Evolutionary conservation across 768 basidiomycete genomes (phyloP), one percentile per base, ranked within the genome.

Genomic region (Lepiota subincarnata): DNA sequence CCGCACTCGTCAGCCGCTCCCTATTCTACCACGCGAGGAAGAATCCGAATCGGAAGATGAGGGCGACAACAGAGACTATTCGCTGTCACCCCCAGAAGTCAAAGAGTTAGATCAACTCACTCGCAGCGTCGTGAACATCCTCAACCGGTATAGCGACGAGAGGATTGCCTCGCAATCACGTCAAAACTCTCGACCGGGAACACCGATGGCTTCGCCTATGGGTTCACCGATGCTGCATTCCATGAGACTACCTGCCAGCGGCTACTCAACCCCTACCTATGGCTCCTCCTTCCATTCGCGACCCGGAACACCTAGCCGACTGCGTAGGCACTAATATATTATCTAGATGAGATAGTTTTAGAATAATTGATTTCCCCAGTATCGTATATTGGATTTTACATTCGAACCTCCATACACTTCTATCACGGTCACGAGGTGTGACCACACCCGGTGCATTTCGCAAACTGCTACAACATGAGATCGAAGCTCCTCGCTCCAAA

Each of bases 91-190:
- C n/a, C 75, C 77, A 42, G 92, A 95, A 68, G 71, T 90, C 56
- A 79, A 76, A 59, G 89, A 94, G 60, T 71, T 94, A 50, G 89
- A 92, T 57, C 64, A 78, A 20, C 72, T 93, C 61, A 89, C 89
- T 4, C 76, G 80, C 56, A 82, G 87, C 57, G 75, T 93, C 48
- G 90, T 93, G 19, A 69, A 76, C 40, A 80, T 93, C 42, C 68
- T 96, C 49, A 82, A 89, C 60, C 76, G 75, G 42, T 89, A 85
- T 66, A 84, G 78, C 58, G 78, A 83, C 8, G 89, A 91, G 66
- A 74, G 85, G 48, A 66, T 78, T 60, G 68, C 73, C 4, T 68
- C 68, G 20, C 82, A 80, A 64, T 87, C 86, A 1, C 73, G 77
- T 44, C 68, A 74, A 34, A 84, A 76, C 57, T 87, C 88, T 37